These are phyloP conservation scores for Asterella californica DNA, from an alignment of 225 moss, liverwort and hornwort species.

Conservation along the genomic window DNA sequence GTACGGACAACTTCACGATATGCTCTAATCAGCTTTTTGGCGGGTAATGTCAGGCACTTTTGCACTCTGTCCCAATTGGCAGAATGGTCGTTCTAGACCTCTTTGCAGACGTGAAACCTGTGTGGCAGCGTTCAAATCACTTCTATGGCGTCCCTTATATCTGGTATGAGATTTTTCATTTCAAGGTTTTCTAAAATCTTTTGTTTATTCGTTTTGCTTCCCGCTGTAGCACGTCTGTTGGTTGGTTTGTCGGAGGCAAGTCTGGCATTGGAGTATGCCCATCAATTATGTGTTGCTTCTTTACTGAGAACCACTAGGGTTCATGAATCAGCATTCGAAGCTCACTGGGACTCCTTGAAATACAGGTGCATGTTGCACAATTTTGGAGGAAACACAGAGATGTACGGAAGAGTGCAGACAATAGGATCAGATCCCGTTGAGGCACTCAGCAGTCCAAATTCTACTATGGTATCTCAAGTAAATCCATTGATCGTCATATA, in stretches of 20 bases:
- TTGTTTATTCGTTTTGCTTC: background rate
- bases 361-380: slow-evolving; percentile 96
- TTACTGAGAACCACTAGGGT: background rate
- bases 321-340: background rate
- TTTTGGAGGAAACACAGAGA: slow-evolving; percentile 87
- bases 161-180: slow-evolving; percentile 49
- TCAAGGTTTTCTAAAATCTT: background rate
- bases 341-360: background rate
- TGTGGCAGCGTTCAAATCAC: slow-evolving; percentile 77
- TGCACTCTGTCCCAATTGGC: slow-evolving; percentile 81
- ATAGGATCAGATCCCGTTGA: slow-evolving; percentile 69
- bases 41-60: slow-evolving; percentile 51
- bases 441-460: slow-evolving; percentile 66
- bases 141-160: slow-evolving; percentile 93
- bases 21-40: background rate
- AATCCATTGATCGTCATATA: background rate
- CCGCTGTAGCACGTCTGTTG: background rate
- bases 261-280: background rate
- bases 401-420: slow-evolving; percentile 79
- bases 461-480: slow-evolving; percentile 59
- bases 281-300: background rate
- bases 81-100: slow-evolving; percentile 91
- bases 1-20: background rate
- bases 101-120: slow-evolving; percentile 84
- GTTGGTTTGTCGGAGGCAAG: background rate